Conservation (phyloP, 306 rosid genomes). For the Ormosia emarginata region DNA sequence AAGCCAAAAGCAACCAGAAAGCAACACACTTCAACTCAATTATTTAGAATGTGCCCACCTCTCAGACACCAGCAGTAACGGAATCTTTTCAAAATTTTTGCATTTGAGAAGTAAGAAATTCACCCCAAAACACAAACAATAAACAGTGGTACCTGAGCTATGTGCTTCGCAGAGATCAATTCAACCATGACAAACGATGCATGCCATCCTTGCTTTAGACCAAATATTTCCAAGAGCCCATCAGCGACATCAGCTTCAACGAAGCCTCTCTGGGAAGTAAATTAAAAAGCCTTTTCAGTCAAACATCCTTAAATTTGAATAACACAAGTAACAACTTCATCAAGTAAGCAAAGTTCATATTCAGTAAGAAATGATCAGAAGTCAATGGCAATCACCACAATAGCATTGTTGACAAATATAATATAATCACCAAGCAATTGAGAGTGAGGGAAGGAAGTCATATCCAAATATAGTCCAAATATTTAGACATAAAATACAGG, state of each 20-base stretch:
- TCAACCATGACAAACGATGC: constrained; percentile 98
- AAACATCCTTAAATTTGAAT: constrained; percentile 8
- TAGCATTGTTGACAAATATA: neutral
- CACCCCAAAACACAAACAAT: neutral
- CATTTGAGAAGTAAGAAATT: constrained; percentile 11
- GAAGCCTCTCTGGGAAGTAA: constrained; percentile 71
- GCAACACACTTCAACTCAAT: neutral
- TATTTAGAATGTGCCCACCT: neutral
- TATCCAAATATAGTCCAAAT: neutral
- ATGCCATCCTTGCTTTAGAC: constrained; percentile 99
- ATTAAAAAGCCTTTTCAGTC: constrained; percentile 11
- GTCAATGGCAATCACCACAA: neutral
- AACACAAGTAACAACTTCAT: neutral
- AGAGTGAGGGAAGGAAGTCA: neutral
- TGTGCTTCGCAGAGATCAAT: constrained; percentile 85
- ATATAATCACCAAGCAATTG: neutral
- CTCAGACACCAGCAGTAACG: neutral
- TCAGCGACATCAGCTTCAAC: constrained; percentile 93
- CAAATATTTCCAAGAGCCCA: constrained; percentile 93
- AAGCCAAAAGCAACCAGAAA: neutral
- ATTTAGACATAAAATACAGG: neutral
- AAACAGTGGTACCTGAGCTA: constrained; percentile 78
- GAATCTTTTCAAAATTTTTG: neutral
- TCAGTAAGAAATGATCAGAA: neutral
- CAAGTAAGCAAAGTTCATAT: neutral